phyloP scores from a whole-genome alignment of 208 protist species.

The Leptomonas pyrrhocoris region DNA sequence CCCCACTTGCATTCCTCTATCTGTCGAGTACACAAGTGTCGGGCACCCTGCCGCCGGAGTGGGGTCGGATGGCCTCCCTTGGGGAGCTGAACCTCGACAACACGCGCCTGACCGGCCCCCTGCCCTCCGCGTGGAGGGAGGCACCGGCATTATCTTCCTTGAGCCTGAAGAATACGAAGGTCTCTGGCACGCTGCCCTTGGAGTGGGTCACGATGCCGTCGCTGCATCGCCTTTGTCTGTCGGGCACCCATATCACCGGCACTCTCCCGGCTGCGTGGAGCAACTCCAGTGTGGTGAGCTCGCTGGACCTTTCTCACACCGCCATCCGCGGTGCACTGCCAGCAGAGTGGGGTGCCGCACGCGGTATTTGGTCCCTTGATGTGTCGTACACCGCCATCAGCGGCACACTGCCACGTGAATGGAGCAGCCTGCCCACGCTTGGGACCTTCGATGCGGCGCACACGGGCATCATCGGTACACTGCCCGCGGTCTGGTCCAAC shows the following conservation, averaged over 20 bases:
- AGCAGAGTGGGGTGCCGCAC: neutral
- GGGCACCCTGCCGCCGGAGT: too few species aligned
- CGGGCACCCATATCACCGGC: neutral
- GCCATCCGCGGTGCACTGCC: constrained; percentile 2
- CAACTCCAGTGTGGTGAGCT: neutral
- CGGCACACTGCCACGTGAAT: neutral
- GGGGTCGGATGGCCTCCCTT: too few species aligned
- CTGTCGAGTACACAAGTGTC: too few species aligned
- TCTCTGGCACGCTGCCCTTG: too few species aligned
- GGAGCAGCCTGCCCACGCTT: neutral
- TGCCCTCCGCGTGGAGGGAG: too few species aligned
- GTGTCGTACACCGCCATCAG: neutral
- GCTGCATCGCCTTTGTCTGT: neutral
- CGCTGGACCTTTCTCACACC: neutral
- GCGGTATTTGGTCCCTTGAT: neutral
- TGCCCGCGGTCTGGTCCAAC: too few species aligned
- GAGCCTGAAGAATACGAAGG: too few species aligned
- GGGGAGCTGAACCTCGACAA: too few species aligned
- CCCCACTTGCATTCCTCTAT: too few species aligned
- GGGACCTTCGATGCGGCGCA: neutral
- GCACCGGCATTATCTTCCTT: too few species aligned
- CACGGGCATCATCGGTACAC: too few species aligned
- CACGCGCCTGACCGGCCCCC: too few species aligned
- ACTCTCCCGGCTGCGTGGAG: neutral
- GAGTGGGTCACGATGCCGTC: neutral